Base-by-base conservation (phyloP, 2,329 filamentous ascomycete genomes). In the Xylariaceae sp. region DNA sequence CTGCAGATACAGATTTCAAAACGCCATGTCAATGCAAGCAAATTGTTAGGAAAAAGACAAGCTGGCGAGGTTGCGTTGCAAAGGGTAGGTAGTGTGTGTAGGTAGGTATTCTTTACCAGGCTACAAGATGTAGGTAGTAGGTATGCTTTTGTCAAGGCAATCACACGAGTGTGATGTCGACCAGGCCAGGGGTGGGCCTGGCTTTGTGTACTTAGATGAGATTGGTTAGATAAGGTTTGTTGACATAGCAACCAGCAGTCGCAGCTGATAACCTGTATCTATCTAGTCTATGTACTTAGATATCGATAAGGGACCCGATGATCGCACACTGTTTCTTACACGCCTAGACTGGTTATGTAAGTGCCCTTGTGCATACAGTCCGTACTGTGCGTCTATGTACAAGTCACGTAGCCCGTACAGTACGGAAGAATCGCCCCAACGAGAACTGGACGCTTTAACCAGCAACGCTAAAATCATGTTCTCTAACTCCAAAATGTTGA, bases 1-100 rank as follows among this genome's bases (percentile, higher is more conserved):
- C 50, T 53, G 59, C 39, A 51, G 57, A 59, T 54, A 47, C 46
- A 53, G 54, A 57, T 63, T 59, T 56, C 45, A 64, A 61, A 62
- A 61, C 59, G 58, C 56, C 61, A 59, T 56, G 54, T 42, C 53
- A 54, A 55, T 52, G 47, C 29, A 59, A 53, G 49, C 47, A 60
- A 58, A 46, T 40, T 44, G 53, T 32, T 6, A 42, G 8, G 59
- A 52, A 58, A 59, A 60, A 48, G 37, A 51, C 43, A 57, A 51
- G 49, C n/a, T 39, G 60, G 51, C 41, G 42, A 58, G 47, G 51
- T 40, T 46, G 47, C 11, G 50, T 47, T 50, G 47, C 47, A 47
- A 52, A 51, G 42, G 44, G 35, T 11, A 5, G 2, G 19, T 19
- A 19, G 19, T 19, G 19, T 19, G 19, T 19, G 19, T n/a, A 40